Percentiles rank a stretch among this genome's conserved stretches.
Conservation (phyloP, 139 green algal genomes). For the Chlorella sp. region DNA sequence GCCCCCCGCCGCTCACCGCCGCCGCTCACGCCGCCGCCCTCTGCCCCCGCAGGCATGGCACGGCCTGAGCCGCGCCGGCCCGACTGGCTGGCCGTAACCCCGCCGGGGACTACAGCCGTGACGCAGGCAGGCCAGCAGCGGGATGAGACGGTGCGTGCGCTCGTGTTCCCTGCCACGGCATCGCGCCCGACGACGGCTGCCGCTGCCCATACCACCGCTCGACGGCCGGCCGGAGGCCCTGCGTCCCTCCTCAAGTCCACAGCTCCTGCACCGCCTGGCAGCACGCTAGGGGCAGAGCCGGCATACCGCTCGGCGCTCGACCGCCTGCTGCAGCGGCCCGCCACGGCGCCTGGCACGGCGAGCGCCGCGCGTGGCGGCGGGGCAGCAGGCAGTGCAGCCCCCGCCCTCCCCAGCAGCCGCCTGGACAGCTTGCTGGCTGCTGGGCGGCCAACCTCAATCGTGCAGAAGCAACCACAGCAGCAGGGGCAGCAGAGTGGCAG, state of each 20-base stretch:
- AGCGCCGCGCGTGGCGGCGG: neutral
- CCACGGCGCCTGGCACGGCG: neutral
- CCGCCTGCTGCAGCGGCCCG: neutral
- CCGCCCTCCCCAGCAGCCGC: neutral
- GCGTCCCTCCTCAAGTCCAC: neutral
- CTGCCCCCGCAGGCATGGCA: no score
- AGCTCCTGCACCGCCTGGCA: neutral
- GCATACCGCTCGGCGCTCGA: slow-evolving; percentile 11
- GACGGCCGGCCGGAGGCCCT: neutral
- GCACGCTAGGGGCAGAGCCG: neutral
- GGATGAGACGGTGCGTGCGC: neutral
- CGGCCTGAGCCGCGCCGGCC: neutral
- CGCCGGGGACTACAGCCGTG: neutral
- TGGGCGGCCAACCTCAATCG: neutral
- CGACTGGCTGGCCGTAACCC: neutral
- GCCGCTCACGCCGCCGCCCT: no score
- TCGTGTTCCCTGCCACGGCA: slow-evolving; percentile 10
- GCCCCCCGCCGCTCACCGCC: no score
- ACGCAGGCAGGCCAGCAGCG: neutral
- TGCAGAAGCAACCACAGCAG: neutral
- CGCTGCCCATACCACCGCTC: neutral
- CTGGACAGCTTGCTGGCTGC: neutral
- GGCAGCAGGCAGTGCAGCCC: neutral
- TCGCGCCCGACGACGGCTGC: neutral
- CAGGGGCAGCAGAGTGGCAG: neutral